Evolutionary conservation across 2,329 filamentous ascomycete species (phyloP).

Genomic region (Cladosporium austrohemisphaericum): DNA sequence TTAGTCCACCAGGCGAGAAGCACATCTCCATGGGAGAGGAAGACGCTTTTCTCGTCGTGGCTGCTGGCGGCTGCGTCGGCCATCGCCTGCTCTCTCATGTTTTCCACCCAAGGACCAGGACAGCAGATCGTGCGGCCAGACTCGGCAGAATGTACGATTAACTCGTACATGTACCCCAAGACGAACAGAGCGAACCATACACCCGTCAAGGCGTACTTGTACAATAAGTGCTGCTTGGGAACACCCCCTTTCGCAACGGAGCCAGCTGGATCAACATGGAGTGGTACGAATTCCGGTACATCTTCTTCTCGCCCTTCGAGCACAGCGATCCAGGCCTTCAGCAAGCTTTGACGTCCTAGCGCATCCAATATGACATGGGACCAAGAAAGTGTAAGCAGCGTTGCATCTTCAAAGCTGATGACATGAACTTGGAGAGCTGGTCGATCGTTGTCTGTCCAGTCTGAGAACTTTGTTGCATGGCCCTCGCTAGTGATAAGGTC

Average conservation of each 20-base stretch:
- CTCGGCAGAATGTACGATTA: slow-evolving; percentile 4
- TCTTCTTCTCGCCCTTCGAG: slow-evolving; percentile 25
- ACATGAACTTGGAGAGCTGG: slow-evolving; percentile 23
- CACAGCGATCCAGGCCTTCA: slow-evolving; percentile 25
- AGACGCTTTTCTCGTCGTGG: slow-evolving; percentile 16
- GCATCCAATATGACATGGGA: slow-evolving; percentile 27
- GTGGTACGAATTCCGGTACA: slow-evolving; percentile 19
- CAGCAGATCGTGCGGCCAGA: slow-evolving; percentile 12
- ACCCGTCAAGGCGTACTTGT: slow-evolving; percentile 8
- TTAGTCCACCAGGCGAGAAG: slow-evolving; percentile 24
- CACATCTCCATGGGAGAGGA: slow-evolving; percentile 28
- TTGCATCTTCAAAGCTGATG: slow-evolving; percentile 26
- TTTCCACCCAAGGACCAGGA: slow-evolving; percentile 19
- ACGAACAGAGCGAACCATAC: slow-evolving; percentile 17
- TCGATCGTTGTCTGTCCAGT: slow-evolving; percentile 20
- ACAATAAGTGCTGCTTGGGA: slow-evolving; percentile 20
- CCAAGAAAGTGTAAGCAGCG: slow-evolving; percentile 26
- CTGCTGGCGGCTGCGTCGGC: slow-evolving; percentile 16
- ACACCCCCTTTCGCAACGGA: slow-evolving; percentile 19
- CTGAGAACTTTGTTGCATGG: slow-evolving; percentile 15
- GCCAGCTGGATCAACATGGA: slow-evolving; percentile 23
- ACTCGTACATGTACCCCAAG: slow-evolving; percentile 13
- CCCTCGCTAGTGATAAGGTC: slow-evolving; percentile 8
- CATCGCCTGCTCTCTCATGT: slow-evolving; percentile 17
- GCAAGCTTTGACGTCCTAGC: slow-evolving; percentile 20